Evolutionary conservation across 2,329 filamentous ascomycete genomes (phyloP).

Genomic region (Epichloe hybrida): DNA sequence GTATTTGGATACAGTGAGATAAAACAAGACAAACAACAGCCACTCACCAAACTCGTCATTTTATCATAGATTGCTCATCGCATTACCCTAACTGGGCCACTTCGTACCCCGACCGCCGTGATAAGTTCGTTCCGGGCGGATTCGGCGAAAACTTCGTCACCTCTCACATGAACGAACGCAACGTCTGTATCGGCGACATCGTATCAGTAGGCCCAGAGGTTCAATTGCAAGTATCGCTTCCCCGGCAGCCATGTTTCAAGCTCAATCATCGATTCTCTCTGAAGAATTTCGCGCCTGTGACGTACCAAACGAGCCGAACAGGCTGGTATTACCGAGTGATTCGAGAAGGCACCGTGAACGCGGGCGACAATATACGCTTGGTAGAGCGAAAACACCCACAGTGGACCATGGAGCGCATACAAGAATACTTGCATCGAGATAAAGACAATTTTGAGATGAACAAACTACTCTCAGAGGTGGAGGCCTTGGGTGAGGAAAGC

Average conservation of each 20-base stretch:
- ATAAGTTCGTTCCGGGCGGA: conserved; percentile 40
- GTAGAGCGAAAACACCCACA: conserved; percentile 39
- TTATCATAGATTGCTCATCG: conserved; percentile 37
- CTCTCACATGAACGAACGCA: conserved; percentile 45
- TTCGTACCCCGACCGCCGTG: conserved; percentile 36
- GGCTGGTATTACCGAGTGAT: conserved; percentile 56
- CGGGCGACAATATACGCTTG: conserved; percentile 43
- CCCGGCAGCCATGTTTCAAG: conserved; percentile 51
- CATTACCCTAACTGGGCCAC: conserved; percentile 44
- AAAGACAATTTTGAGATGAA: conserved; percentile 37
- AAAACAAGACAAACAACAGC: too few relatives aligned
- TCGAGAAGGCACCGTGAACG: conserved; percentile 36
- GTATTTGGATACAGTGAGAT: too few relatives aligned
- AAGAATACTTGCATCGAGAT: conserved; percentile 47
- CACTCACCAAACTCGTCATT: neutral
- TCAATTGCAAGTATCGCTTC: conserved; percentile 44
- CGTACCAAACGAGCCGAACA: conserved; percentile 42
- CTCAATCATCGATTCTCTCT: conserved; percentile 54
- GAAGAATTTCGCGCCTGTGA: conserved; percentile 45
- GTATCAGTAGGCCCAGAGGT: conserved; percentile 36
- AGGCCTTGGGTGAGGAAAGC: conserved; percentile 35
- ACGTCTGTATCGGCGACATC: conserved; percentile 51
- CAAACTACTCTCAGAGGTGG: conserved; percentile 35
- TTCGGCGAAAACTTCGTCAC: conserved; percentile 55
- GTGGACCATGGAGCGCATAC: conserved; percentile 50